Evolutionary conservation across 257 asterid genomes (phyloP).

Genomic region (Fraxinus pennsylvanica): DNA sequence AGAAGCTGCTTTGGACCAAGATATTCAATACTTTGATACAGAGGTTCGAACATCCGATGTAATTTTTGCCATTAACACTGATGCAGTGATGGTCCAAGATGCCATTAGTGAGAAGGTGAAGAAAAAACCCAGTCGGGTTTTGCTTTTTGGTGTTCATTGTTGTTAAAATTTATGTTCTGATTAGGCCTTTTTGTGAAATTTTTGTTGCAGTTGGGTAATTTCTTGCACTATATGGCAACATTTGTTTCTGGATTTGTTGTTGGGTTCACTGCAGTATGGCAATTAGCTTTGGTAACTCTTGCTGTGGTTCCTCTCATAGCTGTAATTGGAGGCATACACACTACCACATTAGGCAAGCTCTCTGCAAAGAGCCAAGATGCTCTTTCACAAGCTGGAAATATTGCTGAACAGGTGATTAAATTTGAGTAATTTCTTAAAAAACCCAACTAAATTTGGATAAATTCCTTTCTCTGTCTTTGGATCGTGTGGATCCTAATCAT

Average conservation of each 20-base stretch:
- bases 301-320: slow-evolving; percentile 93
- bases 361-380: slow-evolving; percentile 76
- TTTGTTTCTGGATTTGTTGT: slow-evolving; percentile 89
- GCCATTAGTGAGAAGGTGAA: slow-evolving; percentile 94
- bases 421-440: neutral
- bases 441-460: neutral
- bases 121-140: neutral
- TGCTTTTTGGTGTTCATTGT: neutral
- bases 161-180: slow-evolving; percentile 12
- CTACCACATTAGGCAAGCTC: slow-evolving; percentile 67
- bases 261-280: slow-evolving; percentile 95
- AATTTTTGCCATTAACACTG: slow-evolving; percentile 84
- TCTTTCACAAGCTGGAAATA: slow-evolving; percentile 87
- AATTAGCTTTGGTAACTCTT: slow-evolving; percentile 73
- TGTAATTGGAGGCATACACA: slow-evolving; percentile 73
- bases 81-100: slow-evolving; percentile 88
- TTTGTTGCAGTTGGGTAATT: slow-evolving; percentile 78
- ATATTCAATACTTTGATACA: slow-evolving; percentile 79
- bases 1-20: slow-evolving; percentile 85
- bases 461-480: neutral
- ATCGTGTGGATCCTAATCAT: no score
- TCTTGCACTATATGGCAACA: slow-evolving; percentile 94
- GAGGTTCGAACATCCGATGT: slow-evolving; percentile 90
- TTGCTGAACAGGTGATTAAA: slow-evolving; percentile 68
- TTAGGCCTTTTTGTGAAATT: neutral